phyloP scores from a whole-genome alignment of 2,329 filamentous ascomycete species.

The Diaporthe nobilis region DNA sequence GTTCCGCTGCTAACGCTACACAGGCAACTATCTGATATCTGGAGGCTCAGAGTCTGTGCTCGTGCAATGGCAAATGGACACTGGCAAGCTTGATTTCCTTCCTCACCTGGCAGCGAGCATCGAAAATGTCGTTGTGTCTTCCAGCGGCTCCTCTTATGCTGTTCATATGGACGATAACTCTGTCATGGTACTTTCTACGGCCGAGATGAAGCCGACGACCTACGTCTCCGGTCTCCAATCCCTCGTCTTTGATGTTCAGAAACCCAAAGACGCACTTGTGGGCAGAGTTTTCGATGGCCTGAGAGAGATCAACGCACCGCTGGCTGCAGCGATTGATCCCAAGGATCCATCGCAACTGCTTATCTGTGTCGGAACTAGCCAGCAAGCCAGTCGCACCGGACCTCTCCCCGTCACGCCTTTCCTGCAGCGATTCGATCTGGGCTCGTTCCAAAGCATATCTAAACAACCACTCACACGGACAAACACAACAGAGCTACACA shows the following conservation, averaged over 20 bases:
- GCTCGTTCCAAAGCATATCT: conserved; percentile 81
- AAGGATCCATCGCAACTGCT: conserved; percentile 74
- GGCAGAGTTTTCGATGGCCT: conserved; percentile 63
- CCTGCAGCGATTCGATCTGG: conserved; percentile 90
- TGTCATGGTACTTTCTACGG: conserved; percentile 88
- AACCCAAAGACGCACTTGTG: conserved; percentile 67
- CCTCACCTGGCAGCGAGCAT: conserved; percentile 92
- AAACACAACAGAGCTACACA: conserved; percentile 85
- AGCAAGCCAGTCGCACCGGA: conserved; percentile 68
- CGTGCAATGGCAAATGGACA: conserved; percentile 94
- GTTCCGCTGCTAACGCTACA: conserved; percentile 49
- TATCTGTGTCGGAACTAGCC: conserved; percentile 75
- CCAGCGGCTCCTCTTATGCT: conserved; percentile 83
- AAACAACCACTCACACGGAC: conserved; percentile 92
- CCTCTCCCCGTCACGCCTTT: conserved; percentile 66
- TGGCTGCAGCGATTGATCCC: conserved; percentile 76
- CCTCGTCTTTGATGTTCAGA: conserved; percentile 63
- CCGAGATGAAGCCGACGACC: conserved; percentile 86
- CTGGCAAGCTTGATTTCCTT: conserved; percentile 83
- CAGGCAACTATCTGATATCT: conserved; percentile 93
- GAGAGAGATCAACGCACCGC: conserved; percentile 61
- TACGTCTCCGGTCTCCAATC: conserved; percentile 88
- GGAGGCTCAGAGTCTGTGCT: conserved; percentile 92
- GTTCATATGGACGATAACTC: conserved; percentile 94
- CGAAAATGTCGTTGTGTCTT: conserved; percentile 86